Evolutionary conservation across 1,284 basidiomycete genomes (phyloP).

Genomic region (Gomphus bonarii): DNA sequence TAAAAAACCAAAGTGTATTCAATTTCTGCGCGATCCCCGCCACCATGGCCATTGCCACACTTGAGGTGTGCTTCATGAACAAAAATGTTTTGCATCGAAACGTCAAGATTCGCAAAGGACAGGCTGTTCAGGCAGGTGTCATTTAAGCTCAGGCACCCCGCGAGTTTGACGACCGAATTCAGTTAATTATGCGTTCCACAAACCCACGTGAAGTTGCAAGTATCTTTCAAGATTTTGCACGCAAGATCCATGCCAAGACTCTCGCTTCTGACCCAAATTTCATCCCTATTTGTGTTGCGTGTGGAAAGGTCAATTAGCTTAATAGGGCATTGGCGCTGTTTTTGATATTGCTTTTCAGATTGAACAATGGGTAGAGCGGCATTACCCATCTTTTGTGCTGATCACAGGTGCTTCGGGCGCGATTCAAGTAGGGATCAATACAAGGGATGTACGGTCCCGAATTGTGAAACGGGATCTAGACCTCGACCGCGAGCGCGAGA

Average conservation of each 20-base stretch:
- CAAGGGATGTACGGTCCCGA: slow-evolving; percentile 45
- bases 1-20: slow-evolving; percentile 91
- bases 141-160: not conserved
- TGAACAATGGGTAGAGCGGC: slow-evolving; percentile 84
- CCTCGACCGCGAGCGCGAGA: slow-evolving; percentile 17
- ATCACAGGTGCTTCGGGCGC: slow-evolving; percentile 27
- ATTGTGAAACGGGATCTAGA: slow-evolving; percentile 31
- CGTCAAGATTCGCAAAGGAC: slow-evolving; percentile 92
- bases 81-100: slow-evolving; percentile 81
- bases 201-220: slow-evolving; percentile 89
- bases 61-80: slow-evolving; percentile 92
- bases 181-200: slow-evolving; percentile 81
- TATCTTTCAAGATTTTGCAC: slow-evolving; percentile 79
- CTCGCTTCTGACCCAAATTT: slow-evolving; percentile 81
- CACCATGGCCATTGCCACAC: slow-evolving; percentile 93
- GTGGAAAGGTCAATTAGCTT: slow-evolving; percentile 49
- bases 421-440: slow-evolving; percentile 28
- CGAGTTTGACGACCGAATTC: slow-evolving; percentile 1
- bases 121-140: slow-evolving; percentile 68
- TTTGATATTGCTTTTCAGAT: slow-evolving; percentile 41
- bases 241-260: slow-evolving; percentile 76
- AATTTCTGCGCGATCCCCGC: slow-evolving; percentile 96
- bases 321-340: not conserved
- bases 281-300: slow-evolving; percentile 69
- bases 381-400: slow-evolving; percentile 78